Evolutionary conservation across 2,329 filamentous ascomycete species (phyloP).

Genomic region (Ophiostoma angusticollis): DNA sequence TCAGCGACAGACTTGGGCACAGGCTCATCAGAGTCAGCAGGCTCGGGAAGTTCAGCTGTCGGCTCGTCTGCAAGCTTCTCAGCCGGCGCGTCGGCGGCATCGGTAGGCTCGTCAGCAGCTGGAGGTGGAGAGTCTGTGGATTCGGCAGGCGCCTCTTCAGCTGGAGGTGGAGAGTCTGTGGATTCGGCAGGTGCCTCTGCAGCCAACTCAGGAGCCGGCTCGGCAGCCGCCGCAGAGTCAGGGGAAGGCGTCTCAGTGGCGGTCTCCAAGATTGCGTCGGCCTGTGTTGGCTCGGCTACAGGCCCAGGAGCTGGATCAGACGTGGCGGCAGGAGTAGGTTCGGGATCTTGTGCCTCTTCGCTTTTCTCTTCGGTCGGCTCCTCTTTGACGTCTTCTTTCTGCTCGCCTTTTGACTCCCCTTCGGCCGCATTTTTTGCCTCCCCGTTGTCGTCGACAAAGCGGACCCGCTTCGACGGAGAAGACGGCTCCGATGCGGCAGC

Average conservation of each 20-base stretch:
- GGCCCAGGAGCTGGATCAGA: constrained; percentile 4
- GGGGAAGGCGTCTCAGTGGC: background rate
- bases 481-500: background rate
- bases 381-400: background rate
- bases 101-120: too few relatives aligned
- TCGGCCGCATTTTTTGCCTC: too few relatives aligned
- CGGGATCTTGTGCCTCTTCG: too few relatives aligned
- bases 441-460: background rate
- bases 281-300: too few relatives aligned
- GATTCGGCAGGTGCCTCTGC: background rate
- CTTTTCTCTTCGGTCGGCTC: background rate
- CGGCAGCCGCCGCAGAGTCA: background rate
- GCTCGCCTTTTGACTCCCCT: background rate
- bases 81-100: background rate
- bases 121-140: too few relatives aligned
- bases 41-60: background rate
- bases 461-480: background rate
- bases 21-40: background rate
- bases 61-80: background rate
- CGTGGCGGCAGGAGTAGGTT: background rate
- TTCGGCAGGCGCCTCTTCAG: too few relatives aligned
- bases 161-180: background rate
- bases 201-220: background rate
- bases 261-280: too few relatives aligned
- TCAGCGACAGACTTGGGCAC: background rate